Evolutionary conservation across 306 rosid genomes (phyloP), one percentile per base, ranked within the genome.

Genomic region (Lathyrus sativus): DNA sequence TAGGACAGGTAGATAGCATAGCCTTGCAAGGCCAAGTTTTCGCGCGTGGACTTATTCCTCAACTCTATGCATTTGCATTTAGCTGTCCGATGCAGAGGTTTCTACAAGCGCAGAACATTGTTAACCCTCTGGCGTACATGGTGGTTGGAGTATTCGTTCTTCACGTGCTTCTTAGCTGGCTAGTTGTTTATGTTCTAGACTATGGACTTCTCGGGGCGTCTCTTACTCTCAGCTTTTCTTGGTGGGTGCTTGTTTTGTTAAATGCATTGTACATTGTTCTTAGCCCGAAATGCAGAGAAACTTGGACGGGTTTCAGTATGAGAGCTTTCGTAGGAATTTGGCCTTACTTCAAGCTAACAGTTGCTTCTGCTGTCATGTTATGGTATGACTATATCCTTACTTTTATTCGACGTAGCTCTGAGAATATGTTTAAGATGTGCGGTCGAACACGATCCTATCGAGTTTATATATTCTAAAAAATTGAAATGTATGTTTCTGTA

Each of bases 51-150:
- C 29, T 88, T 10, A 79, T 88, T 39, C 89, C 38, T 51, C 96
- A 90, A 24, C 79, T 90, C 50, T 86, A 84, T 50, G 95, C 95
- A 48, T 88, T 90, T 67, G 83, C 96, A 3, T 41, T 86, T 17
- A 26, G 74, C 73, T 86, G 95, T 68, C 96, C 96, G 22, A 80
- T 88, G 83, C 90, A 88, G 76, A 87, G 96, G 76, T 90, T 75
- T 56, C 95, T 90, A 9, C 95, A 90, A 73, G 88, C 91, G 1
- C 96, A 90, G 76, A 85, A 88, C 82, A 81, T 88, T 53, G 96
- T 87, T 53, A 85, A 86, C 75, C 95, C 96, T 54, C 60, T 88
- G 49, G 95, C 95, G 4, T 82, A 67, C 57, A 90, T 88, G 79
- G 75, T 90, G 1, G 62, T 81, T 38, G 92, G 81, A 53, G 95